phyloP scores from a whole-genome alignment of 306 rosid genomes.

The Styphnolobium japonicum region DNA sequence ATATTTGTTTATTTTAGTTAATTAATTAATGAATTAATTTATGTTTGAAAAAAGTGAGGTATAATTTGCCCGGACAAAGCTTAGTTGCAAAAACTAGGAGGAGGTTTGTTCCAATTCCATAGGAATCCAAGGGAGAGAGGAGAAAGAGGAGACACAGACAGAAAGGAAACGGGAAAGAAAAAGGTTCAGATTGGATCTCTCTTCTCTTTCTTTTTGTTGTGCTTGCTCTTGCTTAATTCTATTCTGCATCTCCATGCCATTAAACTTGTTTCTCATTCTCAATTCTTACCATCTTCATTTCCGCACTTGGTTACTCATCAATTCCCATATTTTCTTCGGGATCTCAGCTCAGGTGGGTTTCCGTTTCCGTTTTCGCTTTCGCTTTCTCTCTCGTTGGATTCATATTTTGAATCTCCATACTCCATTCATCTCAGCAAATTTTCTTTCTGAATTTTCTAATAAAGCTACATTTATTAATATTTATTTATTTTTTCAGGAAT shows the following conservation, averaged over 20 bases:
- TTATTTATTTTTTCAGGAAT: neutral
- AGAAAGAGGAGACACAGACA: conserved; percentile 44
- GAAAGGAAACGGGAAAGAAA: neutral
- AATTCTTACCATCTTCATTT: neutral
- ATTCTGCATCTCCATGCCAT: too few species aligned
- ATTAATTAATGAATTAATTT: neutral
- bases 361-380: too few species aligned
- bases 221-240: too few species aligned
- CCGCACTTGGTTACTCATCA: neutral
- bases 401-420: neutral
- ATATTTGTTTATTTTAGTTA: neutral
- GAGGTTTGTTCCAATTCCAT: conserved; percentile 32
- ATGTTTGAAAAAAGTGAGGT: neutral
- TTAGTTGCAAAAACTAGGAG: neutral
- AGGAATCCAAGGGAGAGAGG: conserved; percentile 23
- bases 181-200: conserved; percentile 37
- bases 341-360: conserved; percentile 33
- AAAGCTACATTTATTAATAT: neutral
- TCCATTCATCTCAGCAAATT: neutral
- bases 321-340: neutral
- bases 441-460: neutral
- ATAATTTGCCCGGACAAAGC: neutral
- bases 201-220: neutral
- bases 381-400: neutral
- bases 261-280: neutral